phyloP scores from a whole-genome alignment of 495 filamentous ascomycete genomes.

The Annulohypoxylon stygium region DNA sequence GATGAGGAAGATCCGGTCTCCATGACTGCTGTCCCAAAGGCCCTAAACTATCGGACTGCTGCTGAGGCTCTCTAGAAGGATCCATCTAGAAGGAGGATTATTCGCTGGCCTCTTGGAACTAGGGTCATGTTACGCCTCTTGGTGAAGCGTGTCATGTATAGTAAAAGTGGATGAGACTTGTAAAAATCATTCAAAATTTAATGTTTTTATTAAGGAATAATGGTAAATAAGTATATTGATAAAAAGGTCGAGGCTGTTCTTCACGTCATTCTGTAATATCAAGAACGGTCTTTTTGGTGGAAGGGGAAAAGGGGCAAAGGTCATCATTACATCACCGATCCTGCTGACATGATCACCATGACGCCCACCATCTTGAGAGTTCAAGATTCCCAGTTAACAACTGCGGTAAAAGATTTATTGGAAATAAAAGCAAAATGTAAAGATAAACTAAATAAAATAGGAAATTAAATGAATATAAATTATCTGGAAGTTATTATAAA shows the following conservation, averaged over 20 bases:
- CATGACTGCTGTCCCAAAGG: constrained; percentile 22
- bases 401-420: not conserved
- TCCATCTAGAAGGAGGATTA: constrained; percentile 27
- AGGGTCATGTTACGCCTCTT: constrained; percentile 7
- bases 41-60: not conserved
- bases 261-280: not conserved
- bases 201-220: not conserved
- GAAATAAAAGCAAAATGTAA: not conserved
- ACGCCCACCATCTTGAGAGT: constrained; percentile 5
- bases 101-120: not conserved
- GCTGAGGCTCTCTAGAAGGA: constrained; percentile 17
- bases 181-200: not conserved
- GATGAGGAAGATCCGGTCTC: constrained; percentile 39
- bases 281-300: constrained; percentile 4
- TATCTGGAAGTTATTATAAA: not conserved
- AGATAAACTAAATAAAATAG: too few species aligned
- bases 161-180: not conserved
- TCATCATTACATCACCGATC: constrained; percentile 45
- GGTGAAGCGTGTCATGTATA: not conserved
- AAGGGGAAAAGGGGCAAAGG: not conserved
- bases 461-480: too few species aligned
- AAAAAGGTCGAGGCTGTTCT: not conserved
- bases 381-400: not conserved
- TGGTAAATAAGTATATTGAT: not conserved
- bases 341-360: constrained; percentile 32